Evolutionary conservation across 2,329 filamentous ascomycete species (phyloP).

Genomic region (Bipolaris zeicola): DNA sequence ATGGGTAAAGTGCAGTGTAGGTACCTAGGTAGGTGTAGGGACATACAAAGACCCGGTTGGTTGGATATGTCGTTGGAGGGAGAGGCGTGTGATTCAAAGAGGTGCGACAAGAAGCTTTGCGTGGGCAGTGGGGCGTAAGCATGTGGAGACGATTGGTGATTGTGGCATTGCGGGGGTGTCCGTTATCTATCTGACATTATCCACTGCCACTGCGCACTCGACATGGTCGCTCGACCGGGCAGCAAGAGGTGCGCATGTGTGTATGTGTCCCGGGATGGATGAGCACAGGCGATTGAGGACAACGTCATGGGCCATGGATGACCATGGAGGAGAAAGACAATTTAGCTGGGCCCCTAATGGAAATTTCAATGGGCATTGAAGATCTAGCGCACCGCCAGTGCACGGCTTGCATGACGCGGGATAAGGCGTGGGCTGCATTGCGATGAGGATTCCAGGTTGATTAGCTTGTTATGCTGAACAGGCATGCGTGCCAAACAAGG

Average conservation of each 20-base stretch:
- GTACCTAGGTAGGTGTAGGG: no score
- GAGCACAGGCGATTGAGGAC: constrained; percentile 1
- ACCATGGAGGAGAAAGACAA: constrained; percentile 1
- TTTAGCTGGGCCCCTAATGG: constrained; percentile 7
- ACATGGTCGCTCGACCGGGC: background rate
- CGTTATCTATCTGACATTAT: constrained; percentile 8
- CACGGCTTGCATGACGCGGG: constrained; percentile 2
- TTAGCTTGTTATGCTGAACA: constrained; percentile 2
- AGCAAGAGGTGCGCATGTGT: constrained; percentile 1
- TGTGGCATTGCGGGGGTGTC: background rate
- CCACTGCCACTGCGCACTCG: background rate
- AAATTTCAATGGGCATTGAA: constrained; percentile 7
- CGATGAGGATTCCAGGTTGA: background rate
- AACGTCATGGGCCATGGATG: constrained; percentile 11
- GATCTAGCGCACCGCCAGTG: constrained; percentile 7
- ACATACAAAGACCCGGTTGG: background rate
- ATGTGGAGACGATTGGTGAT: constrained; percentile 4
- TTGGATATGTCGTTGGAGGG: constrained; percentile 10
- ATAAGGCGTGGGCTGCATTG: constrained; percentile 3
- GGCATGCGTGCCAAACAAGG: background rate
- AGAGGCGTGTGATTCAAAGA: constrained; percentile 15
- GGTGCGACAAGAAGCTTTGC: constrained; percentile 19
- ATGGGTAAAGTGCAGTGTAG: background rate
- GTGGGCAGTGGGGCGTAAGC: constrained; percentile 14
- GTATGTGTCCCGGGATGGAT: background rate